Evolutionary conservation across 2,329 filamentous ascomycete species (phyloP).

Genomic region (Chaetomium sp.): DNA sequence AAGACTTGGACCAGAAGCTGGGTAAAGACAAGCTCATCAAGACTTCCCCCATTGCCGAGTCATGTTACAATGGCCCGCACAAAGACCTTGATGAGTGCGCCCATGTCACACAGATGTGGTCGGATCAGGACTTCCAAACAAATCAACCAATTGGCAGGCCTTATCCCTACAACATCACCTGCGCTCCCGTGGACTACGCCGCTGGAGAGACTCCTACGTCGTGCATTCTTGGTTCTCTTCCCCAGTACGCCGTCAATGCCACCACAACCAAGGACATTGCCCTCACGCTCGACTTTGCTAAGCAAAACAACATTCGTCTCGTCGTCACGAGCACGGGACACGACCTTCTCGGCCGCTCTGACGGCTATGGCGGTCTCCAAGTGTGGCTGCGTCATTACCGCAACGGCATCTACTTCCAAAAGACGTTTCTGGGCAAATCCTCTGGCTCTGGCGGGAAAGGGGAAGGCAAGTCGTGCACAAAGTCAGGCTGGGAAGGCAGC

Average conservation of each 20-base stretch:
- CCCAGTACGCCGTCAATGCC: conserved; percentile 40
- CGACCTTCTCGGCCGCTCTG: conserved; percentile 42
- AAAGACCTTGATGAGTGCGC: conserved; percentile 20
- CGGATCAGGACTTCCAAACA: conserved; percentile 24
- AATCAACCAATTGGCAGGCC: conserved; percentile 16
- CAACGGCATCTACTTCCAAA: conserved; percentile 37
- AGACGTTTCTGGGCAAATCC: conserved; percentile 8
- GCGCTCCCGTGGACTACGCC: conserved; percentile 23
- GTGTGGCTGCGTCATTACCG: conserved; percentile 45
- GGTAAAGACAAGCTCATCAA: conserved; percentile 52
- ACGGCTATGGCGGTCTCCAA: conserved; percentile 42
- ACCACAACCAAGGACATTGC: conserved; percentile 34
- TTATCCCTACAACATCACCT: conserved; percentile 30
- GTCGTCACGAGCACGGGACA: conserved; percentile 51
- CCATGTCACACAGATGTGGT: conserved; percentile 22
- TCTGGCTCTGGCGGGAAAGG: background rate
- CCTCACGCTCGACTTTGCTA: conserved; percentile 41
- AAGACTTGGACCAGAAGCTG: conserved; percentile 52
- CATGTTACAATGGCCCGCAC: conserved; percentile 48
- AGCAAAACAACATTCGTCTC: conserved; percentile 47
- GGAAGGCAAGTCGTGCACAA: conserved; percentile 15
- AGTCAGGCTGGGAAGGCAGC: conserved; percentile 25
- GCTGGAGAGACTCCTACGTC: conserved; percentile 14
- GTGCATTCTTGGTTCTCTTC: conserved; percentile 45
- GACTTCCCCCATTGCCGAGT: conserved; percentile 53